These are phyloP conservation scores for Kwoniella bestiolae DNA, from an alignment of 768 basidiomycete genomes.

Conservation along the genomic window DNA sequence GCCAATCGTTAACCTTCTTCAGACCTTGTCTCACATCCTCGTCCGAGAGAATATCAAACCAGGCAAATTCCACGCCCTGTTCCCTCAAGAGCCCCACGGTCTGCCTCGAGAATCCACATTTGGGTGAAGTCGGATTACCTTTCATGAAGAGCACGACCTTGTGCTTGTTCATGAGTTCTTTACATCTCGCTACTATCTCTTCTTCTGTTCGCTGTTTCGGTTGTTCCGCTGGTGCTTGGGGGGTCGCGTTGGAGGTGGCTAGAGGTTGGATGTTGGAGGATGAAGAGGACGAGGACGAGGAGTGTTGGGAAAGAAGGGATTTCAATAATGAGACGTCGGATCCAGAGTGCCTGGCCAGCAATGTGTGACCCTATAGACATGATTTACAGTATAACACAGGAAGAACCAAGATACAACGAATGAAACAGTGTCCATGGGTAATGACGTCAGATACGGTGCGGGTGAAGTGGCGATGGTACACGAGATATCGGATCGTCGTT, in stretches of 20 bases:
- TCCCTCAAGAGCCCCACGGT: constrained; percentile 71
- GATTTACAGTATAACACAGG: constrained; percentile 1
- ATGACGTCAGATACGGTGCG: constrained; percentile 1
- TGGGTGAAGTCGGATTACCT: constrained; percentile 73
- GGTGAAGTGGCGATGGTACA: constrained; percentile 12
- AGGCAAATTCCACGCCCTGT: constrained; percentile 68
- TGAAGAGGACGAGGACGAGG: constrained; percentile 49
- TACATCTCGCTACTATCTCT: constrained; percentile 70
- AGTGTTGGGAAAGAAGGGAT: constrained; percentile 66
- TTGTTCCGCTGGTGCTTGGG: constrained; percentile 31
- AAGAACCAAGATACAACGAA: not conserved
- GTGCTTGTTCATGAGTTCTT: constrained; percentile 74
- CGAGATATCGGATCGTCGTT: not conserved
- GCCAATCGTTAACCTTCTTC: constrained; percentile 82
- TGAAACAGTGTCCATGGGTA: constrained; percentile 3
- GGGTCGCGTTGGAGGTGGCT: constrained; percentile 45
- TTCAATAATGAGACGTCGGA: constrained; percentile 75
- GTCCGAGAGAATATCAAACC: constrained; percentile 82
- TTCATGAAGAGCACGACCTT: constrained; percentile 90
- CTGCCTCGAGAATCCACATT: constrained; percentile 83
- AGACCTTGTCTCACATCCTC: constrained; percentile 79
- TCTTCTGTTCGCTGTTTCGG: constrained; percentile 64
- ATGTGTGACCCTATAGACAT: constrained; percentile 74
- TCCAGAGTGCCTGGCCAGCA: constrained; percentile 77
- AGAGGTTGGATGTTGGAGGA: constrained; percentile 50